A percentile compares a stretch with the other conserved stretches of the same genome.
These are phyloP conservation scores for Tuber microsphaerosporum DNA, from an alignment of 495 filamentous ascomycete genomes.

Conservation along the genomic window DNA sequence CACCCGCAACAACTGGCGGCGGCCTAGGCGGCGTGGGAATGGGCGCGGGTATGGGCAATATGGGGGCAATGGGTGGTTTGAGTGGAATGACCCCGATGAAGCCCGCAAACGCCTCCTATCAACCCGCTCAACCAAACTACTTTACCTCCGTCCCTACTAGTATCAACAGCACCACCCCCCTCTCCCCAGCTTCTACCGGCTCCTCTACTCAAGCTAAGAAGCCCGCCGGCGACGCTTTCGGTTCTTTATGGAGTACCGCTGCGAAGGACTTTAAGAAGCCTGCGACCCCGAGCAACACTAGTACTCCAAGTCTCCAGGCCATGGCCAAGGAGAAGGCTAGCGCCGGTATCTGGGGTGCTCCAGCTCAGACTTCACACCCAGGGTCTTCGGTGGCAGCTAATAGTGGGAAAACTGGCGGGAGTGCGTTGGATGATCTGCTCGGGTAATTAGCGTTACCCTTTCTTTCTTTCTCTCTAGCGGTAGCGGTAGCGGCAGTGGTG, in stretches of 20 bases:
- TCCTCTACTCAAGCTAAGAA: conserved; percentile 49
- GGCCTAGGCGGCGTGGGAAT: conserved; percentile 10
- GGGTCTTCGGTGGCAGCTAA: conserved; percentile 40
- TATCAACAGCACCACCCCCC: conserved; percentile 29
- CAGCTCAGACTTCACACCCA: conserved; percentile 43
- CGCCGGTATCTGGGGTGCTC: conserved; percentile 81
- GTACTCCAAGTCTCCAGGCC: conserved; percentile 72
- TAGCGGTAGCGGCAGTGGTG: conserved; percentile 7
- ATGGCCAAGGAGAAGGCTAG: conserved; percentile 94
- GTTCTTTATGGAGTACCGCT: conserved; percentile 71
- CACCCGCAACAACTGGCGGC: conserved; percentile 45
- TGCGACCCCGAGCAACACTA: conserved; percentile 52
- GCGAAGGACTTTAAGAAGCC: conserved; percentile 74
- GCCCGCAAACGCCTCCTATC: conserved; percentile 60
- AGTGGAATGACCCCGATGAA: conserved; percentile 44
- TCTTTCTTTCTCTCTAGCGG: conserved; percentile 17
- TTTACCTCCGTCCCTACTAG: conserved; percentile 67
- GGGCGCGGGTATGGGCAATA: conserved; percentile 3
- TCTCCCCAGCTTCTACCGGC: conserved; percentile 42
- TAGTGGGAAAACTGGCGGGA: conserved; percentile 41
- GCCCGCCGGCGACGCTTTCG: conserved; percentile 67
- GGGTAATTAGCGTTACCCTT: conserved; percentile 45
- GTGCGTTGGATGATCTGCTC: conserved; percentile 59
- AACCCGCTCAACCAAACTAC: conserved; percentile 81
- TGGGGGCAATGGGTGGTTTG: conserved; percentile 24